Percentiles rank a stretch among this genome's conserved stretches.
phyloP scores from a whole-genome alignment of 2,329 filamentous ascomycete species.

The Plenodomus lindquistii region DNA sequence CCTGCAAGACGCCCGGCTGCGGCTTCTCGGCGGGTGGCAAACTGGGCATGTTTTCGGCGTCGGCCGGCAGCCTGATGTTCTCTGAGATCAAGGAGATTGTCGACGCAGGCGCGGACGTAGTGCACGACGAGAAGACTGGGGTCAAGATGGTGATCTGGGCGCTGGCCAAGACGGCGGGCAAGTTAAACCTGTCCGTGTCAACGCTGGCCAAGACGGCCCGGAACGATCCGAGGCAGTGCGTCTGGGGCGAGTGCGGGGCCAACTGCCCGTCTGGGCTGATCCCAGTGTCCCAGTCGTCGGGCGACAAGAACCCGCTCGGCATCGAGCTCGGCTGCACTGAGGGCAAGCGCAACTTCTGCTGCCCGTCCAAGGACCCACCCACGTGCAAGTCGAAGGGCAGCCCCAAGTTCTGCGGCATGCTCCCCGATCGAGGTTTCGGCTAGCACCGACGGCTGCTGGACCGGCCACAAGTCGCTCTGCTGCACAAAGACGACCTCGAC shows the following conservation, averaged over 20 bases:
- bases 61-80: slow-evolving; percentile 14
- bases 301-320: slow-evolving; percentile 3
- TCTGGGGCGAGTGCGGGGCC: slow-evolving; percentile 2
- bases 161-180: slow-evolving; percentile 1
- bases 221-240: slow-evolving; percentile 3
- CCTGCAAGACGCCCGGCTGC: slow-evolving; percentile 9
- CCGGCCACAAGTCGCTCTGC: slow-evolving; percentile 2
- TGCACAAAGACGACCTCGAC: slow-evolving; percentile 1
- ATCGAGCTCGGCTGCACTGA: slow-evolving; percentile 1
- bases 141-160: slow-evolving; percentile 29
- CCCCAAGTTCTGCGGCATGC: slow-evolving; percentile 2
- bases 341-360: slow-evolving; percentile 4
- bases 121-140: slow-evolving; percentile 13
- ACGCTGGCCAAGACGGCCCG: neutral
- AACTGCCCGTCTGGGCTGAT: slow-evolving; percentile 1
- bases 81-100: slow-evolving; percentile 16
- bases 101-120: slow-evolving; percentile 11
- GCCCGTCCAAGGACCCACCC: slow-evolving; percentile 1
- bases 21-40: slow-evolving; percentile 1
- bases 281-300: slow-evolving; percentile 1
- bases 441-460: slow-evolving; percentile 2
- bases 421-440: slow-evolving; percentile 1
- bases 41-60: neutral
- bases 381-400: slow-evolving; percentile 2
- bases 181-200: slow-evolving; percentile 1